phyloP scores from a whole-genome alignment of 768 basidiomycete genomes.

The Pleurotus salmoneostramineus region DNA sequence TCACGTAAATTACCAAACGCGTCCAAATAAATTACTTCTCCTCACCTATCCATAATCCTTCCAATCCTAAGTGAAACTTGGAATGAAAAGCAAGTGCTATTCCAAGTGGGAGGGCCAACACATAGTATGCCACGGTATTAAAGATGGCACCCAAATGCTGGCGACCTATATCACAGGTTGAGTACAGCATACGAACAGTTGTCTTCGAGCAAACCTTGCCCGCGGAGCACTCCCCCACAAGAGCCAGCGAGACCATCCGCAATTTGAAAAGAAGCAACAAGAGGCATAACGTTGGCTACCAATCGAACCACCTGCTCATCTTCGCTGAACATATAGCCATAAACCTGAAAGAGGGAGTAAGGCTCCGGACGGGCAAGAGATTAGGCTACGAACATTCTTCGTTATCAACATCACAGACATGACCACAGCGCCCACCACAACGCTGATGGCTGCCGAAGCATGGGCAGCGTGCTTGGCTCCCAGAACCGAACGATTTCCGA shows the following conservation, averaged over 20 bases:
- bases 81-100: slow-evolving; percentile 65
- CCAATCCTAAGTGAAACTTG: slow-evolving; percentile 40
- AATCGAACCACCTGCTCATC: slow-evolving; percentile 52
- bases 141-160: slow-evolving; percentile 75
- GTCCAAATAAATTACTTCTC: slow-evolving; percentile 22
- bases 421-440: slow-evolving; percentile 51
- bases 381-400: slow-evolving; percentile 43
- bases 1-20: slow-evolving; percentile 9
- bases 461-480: slow-evolving; percentile 59
- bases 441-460: slow-evolving; percentile 60
- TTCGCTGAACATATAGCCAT: slow-evolving; percentile 67
- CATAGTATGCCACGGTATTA: slow-evolving; percentile 75
- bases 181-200: neutral
- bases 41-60: slow-evolving; percentile 79
- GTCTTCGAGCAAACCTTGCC: slow-evolving; percentile 52
- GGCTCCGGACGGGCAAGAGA: neutral
- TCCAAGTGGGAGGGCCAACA: slow-evolving; percentile 76
- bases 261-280: slow-evolving; percentile 75
- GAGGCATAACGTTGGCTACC: slow-evolving; percentile 66
- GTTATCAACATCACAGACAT: slow-evolving; percentile 55
- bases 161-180: slow-evolving; percentile 34
- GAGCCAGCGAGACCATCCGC: slow-evolving; percentile 72
- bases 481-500: slow-evolving; percentile 50
- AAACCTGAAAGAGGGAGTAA: slow-evolving; percentile 34
- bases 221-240: slow-evolving; percentile 73